Evolutionary conservation across 768 basidiomycete species (phyloP).

Genomic region (Serendipita sp.): DNA sequence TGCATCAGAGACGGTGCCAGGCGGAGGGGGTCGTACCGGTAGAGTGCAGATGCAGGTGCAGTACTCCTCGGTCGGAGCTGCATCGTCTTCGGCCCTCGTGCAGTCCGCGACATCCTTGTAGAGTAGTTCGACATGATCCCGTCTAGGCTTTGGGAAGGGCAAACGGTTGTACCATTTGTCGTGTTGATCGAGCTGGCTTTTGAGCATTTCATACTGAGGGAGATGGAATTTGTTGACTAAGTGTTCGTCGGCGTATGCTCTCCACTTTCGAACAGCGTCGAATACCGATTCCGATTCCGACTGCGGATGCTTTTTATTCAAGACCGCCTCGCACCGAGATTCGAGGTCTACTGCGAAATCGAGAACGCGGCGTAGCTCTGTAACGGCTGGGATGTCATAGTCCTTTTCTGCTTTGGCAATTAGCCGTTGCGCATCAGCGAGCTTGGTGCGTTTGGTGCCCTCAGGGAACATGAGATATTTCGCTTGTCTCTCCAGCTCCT

Average conservation of each 20-base stretch:
- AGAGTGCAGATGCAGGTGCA: slow-evolving; percentile 69
- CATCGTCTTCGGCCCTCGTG: slow-evolving; percentile 62
- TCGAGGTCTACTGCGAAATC: slow-evolving; percentile 70
- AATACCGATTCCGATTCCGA: slow-evolving; percentile 49
- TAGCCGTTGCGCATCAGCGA: slow-evolving; percentile 52
- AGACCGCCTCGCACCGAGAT: slow-evolving; percentile 52
- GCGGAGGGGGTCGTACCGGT: slow-evolving; percentile 66
- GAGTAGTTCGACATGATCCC: slow-evolving; percentile 45
- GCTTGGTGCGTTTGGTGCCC: slow-evolving; percentile 36
- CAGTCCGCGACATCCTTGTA: slow-evolving; percentile 60
- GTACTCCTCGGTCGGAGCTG: slow-evolving; percentile 64
- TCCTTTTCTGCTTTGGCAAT: slow-evolving; percentile 60
- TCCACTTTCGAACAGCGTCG: slow-evolving; percentile 57
- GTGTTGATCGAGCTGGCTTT: slow-evolving; percentile 49
- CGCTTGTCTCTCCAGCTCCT: slow-evolving; percentile 67
- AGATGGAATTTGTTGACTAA: slow-evolving; percentile 52
- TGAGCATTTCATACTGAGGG: slow-evolving; percentile 56
- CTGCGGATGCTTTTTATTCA: slow-evolving; percentile 44
- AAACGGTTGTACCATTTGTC: slow-evolving; percentile 55
- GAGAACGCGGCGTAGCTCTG: slow-evolving; percentile 49
- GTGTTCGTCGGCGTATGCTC: slow-evolving; percentile 50
- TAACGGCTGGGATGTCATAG: slow-evolving; percentile 49
- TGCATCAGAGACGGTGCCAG: slow-evolving; percentile 58
- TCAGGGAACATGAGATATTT: slow-evolving; percentile 51
- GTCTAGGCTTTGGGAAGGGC: slow-evolving; percentile 52